Evolutionary conservation across 2,329 filamentous ascomycete genomes (phyloP), one percentile per base, ranked within the genome.

Genomic region (Apiospora marii): DNA sequence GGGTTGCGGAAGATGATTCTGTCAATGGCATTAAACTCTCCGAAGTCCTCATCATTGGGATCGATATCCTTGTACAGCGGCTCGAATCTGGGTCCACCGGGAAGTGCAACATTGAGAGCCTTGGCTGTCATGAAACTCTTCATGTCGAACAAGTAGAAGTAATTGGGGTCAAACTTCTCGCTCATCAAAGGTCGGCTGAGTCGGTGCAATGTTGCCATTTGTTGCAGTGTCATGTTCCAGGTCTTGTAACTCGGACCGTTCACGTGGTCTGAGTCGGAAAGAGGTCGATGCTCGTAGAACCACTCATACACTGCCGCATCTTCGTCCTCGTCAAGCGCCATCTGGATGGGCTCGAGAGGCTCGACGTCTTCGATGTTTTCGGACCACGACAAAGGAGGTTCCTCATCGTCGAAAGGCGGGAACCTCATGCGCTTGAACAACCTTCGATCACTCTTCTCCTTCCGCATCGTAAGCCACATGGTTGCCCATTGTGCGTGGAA

Each of bases 401-500:
- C 96, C 85, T 99, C 96, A 80, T 99, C 97, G 77, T 99, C 96
- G 77, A 99, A 99, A 0, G 97, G 97, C 24, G 96, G 96, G 79
- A 99, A 99, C 77, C 97, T 92, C 96, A 99, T 99, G 76, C 96
- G 92, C 87, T 99, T 99, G 88, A 99, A 99, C 78, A 98, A 91
- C 80, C 96, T 88, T 83, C 96, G 88, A 80, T 99, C 96, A 80
- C 95, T 96, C 88, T 99, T 99, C 82, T 99, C 96, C 78, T 97
- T 93, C 78, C 96, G 92, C 96, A 99, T 99, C 64, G 93, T 94
- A 37, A 97, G 92, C 96, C 96, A 99, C 96, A 99, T 99, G 71
- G 96, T 97, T 16, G 96, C 96, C 96, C 96, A 99, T 82, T 99
- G 96, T 72, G 96, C 96, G 81, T 98, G 95, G 83, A 97, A 99